These are phyloP conservation scores for Dictyostelium brefeldianum DNA, from an alignment of 78 protist species.

Conservation along the genomic window DNA sequence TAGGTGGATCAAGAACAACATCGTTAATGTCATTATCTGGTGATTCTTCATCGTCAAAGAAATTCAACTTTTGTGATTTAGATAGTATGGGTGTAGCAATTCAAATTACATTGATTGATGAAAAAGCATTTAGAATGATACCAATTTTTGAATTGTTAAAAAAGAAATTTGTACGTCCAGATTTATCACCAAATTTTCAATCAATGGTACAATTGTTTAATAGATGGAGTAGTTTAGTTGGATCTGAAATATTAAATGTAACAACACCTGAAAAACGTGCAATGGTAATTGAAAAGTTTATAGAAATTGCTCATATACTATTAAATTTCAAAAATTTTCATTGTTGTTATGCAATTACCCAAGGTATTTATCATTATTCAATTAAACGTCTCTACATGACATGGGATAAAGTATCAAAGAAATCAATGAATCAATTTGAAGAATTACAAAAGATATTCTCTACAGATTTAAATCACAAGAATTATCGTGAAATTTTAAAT, in stretches of 20 bases:
- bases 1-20: conserved; percentile 30
- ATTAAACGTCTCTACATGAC: conserved; percentile 30
- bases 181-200: conserved; percentile 45
- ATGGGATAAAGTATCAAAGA: conserved; percentile 59
- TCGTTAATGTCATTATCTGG: not conserved
- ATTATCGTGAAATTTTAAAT: conserved; percentile 43
- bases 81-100: conserved; percentile 36
- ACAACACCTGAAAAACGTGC: conserved; percentile 30
- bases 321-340: conserved; percentile 48
- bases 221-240: conserved; percentile 78
- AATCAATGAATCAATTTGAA: not conserved
- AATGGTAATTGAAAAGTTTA: conserved; percentile 42
- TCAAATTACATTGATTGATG: conserved; percentile 59
- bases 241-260: conserved; percentile 40
- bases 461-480: conserved; percentile 53
- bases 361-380: conserved; percentile 56
- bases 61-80: conserved; percentile 28
- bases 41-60: not conserved
- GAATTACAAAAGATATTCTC: conserved; percentile 33
- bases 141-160: conserved; percentile 26
- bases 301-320: conserved; percentile 15
- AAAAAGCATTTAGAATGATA: conserved; percentile 34
- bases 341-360: conserved; percentile 48
- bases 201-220: conserved; percentile 48
- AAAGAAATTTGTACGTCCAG: conserved; percentile 45